Base-by-base conservation (phyloP, 2,329 filamentous ascomycete genomes). In the Aspergillus neoniger region DNA sequence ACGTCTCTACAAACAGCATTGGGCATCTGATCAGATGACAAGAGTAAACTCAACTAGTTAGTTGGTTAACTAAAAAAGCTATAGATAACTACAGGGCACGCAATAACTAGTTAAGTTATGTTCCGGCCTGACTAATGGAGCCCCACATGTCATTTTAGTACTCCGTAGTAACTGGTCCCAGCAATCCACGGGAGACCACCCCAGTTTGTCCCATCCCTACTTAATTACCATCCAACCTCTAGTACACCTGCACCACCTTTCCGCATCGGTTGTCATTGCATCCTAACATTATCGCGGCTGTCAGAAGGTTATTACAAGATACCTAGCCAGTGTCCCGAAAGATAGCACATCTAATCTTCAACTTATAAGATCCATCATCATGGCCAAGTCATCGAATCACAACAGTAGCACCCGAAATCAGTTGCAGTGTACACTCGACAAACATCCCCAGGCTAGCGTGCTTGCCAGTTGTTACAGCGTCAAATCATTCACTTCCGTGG, bases 391-490 rank as follows among this genome's bases (percentile, higher is more conserved):
- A 84, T 87, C 85, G 86, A 91, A 85, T 88, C 90, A 78, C 77
- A 82, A 77, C 79, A 84, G 87, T 91, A 90, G 84, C 87, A 91
- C 88, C 85, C 72, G 71, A 75, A 76, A 81, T 77, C 73, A 77
- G 70, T 71, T 85, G 86, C 84, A 86, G 86, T 83, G 84, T 80
- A 81, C 81, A 81, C 58, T 66, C 39, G 79, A 82, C 77, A 80
- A 73, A 71, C 67, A 72, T 55, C 62, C 72, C 47, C 84, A 85
- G 72, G 82, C 87, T 82, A 90, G 90, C 78, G 88, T 95, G 80
- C 89, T 94, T 82, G 92, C 93, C 81, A 93, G 89, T 78, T 96
- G 92, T 86, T 97, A 96, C 82, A 83, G 91, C 72, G 91, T 94
- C 78, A 88, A 93, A 79, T 76, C 80, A 65, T 82, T 82, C 73